Evolutionary conservation across 2,329 filamentous ascomycete genomes (phyloP).

Genomic region (Grosmannia penicillata): DNA sequence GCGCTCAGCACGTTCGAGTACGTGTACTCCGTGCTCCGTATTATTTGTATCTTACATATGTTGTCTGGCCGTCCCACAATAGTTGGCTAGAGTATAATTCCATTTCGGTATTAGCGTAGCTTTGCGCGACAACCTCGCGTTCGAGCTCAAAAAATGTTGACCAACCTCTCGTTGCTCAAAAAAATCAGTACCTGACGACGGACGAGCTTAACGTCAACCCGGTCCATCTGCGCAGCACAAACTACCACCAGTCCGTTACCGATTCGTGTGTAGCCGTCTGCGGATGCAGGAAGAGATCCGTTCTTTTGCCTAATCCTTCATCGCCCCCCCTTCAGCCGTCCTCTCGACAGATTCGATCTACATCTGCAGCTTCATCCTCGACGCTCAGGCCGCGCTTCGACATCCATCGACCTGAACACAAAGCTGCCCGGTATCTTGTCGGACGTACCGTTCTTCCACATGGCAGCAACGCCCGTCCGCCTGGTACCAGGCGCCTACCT

Average conservation of each 20-base stretch:
- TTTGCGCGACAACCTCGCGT: slow-evolving; percentile 15
- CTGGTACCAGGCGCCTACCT: slow-evolving; percentile 63
- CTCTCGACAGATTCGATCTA: background rate
- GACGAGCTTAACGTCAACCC: no score
- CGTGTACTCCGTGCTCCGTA: background rate
- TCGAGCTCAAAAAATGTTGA: slow-evolving; percentile 9
- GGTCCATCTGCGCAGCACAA: no score
- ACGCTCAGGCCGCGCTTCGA: no score
- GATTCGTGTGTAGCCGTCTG: no score
- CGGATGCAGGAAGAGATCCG: no score
- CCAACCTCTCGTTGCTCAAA: background rate
- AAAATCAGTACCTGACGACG: slow-evolving; percentile 4
- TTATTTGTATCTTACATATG: background rate
- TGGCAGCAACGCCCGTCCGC: slow-evolving; percentile 56
- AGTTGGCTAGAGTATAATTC: background rate
- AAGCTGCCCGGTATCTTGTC: background rate
- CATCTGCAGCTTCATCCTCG: background rate
- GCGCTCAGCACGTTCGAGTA: background rate
- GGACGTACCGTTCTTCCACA: slow-evolving; percentile 13
- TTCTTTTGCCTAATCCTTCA: background rate
- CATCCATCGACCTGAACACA: no score
- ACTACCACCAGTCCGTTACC: no score
- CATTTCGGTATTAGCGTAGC: slow-evolving; percentile 11
- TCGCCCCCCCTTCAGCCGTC: background rate
- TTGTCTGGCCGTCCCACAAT: slow-evolving; percentile 2